These are phyloP conservation scores for Aspergillus steynii DNA, from an alignment of 495 filamentous ascomycete species.

Conservation along the genomic window DNA sequence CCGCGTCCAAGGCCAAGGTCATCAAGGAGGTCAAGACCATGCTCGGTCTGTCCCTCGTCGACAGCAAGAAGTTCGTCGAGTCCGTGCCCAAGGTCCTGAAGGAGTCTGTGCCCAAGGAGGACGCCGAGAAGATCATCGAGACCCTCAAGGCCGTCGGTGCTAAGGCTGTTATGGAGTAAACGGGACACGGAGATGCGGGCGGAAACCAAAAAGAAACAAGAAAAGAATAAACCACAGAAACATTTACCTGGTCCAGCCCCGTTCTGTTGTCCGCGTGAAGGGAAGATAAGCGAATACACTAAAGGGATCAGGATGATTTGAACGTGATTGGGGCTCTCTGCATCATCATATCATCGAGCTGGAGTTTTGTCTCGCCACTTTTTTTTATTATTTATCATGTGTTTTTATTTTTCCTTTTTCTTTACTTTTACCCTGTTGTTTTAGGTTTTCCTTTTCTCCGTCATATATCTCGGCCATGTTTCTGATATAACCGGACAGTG, in stretches of 20 bases:
- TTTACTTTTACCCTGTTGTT: slow-evolving; percentile 25
- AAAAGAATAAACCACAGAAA: slow-evolving; percentile 15
- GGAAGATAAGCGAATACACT: background rate
- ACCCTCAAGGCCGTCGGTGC: slow-evolving; percentile 90
- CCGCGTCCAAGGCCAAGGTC: slow-evolving; percentile 89
- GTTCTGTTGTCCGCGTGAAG: background rate
- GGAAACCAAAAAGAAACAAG: slow-evolving; percentile 4
- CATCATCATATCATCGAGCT: slow-evolving; percentile 29
- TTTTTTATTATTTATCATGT: slow-evolving; percentile 21
- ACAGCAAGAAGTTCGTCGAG: slow-evolving; percentile 99
- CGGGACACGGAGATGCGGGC: background rate
- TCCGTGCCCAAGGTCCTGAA: slow-evolving; percentile 96
- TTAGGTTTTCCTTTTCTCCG: slow-evolving; percentile 20
- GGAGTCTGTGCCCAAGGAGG: slow-evolving; percentile 96
- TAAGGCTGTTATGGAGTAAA: slow-evolving; percentile 86
- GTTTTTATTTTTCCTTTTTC: slow-evolving; percentile 25
- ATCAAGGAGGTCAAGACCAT: slow-evolving; percentile 99
- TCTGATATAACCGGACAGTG: slow-evolving; percentile 21
- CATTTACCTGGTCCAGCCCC: background rate
- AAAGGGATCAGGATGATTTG: slow-evolving; percentile 9
- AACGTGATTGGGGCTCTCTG: slow-evolving; percentile 19
- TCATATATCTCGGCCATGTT: slow-evolving; percentile 25
- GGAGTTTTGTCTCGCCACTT: slow-evolving; percentile 23
- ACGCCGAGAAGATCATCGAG: slow-evolving; percentile 96
- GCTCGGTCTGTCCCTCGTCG: slow-evolving; percentile 92